phyloP scores from a whole-genome alignment of 306 rosid genomes.

The Trifolium fragiferum region DNA sequence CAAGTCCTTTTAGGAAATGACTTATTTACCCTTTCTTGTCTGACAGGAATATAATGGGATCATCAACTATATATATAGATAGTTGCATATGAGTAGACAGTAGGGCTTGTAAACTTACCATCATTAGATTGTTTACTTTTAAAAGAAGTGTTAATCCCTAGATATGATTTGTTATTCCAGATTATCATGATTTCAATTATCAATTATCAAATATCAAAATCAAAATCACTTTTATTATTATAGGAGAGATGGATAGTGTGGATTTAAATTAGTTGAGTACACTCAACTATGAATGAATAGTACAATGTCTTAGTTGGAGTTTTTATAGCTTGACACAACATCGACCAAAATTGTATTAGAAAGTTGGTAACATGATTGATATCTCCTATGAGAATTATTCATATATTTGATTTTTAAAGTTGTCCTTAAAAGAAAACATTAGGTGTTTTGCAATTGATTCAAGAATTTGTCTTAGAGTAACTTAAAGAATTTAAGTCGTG shows the following conservation, averaged over 20 bases:
- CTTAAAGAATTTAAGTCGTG: neutral
- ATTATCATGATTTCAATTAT: neutral
- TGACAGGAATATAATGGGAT: slow-evolving; percentile 19
- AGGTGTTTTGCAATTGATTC: neutral
- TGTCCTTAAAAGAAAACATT: neutral
- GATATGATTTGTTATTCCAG: neutral
- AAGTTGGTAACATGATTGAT: no score
- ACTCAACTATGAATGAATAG: no score
- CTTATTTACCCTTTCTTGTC: slow-evolving; percentile 23
- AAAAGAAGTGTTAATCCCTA: slow-evolving; percentile 14
- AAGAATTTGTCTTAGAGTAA: neutral
- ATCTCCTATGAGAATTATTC: no score
- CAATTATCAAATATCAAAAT: neutral
- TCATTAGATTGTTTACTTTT: slow-evolving; percentile 9
- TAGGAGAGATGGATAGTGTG: neutral
- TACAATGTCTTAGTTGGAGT: no score
- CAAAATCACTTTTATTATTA: neutral
- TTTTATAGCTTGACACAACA: no score
- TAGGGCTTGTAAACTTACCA: neutral
- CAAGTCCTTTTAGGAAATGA: slow-evolving; percentile 32
- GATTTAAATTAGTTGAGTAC: neutral
- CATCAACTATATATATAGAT: neutral
- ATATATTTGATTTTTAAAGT: no score
- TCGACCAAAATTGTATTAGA: no score
- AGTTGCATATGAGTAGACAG: slow-evolving; percentile 9